Base-by-base conservation (phyloP, 805 yeast species). In the Grigorovia humatica region DNA sequence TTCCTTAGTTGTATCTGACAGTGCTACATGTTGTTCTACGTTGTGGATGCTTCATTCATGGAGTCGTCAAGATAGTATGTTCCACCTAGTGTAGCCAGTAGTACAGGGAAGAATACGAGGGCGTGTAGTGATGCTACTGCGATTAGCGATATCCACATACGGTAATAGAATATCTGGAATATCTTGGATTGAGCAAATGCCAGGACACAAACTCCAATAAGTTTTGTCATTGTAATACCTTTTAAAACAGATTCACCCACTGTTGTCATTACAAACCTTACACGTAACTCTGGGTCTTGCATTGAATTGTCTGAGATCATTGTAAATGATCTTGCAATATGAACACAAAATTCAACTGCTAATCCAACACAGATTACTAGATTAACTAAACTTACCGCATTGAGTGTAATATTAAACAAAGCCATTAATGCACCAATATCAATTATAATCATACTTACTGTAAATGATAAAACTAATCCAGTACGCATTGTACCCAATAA, bases 261-360 rank as follows among this genome's bases (percentile, higher is more conserved):
- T 5, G 81, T 81, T 0, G 74, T 72, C 55, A 93, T 73, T 0
- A 96, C 83, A 54, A 79, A 75, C 57, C 71, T 75, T 9, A 68
- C 54, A 47, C 74, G 61, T 7, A 71, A 57, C 48, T 70, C 70
- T 47, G 62, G 61, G 49, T 71, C 73, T 30, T 61, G 63, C n/a
- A 65, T 62, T 9, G 66, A 57, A 40, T 55, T 59, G 20, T 48
- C 38, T 9, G 75, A 74, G 12, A 74, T 68, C 35, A 73, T 71
- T 29, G 85, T 77, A 66, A 81, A 91, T 1, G 93, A 88, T 52
- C 93, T 74, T 1, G 88, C 85, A 51, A 93, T 76, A 66, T 91
- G 98, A 38, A 85, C 79, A 53, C 96, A 88, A 64, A 91, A 93
- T 67, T 93, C 99, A 40, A 93, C 96, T 1, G 93, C 90, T 41